Conservation (phyloP, 768 basidiomycete genomes). For the Boletus vinaceobasis region DNA sequence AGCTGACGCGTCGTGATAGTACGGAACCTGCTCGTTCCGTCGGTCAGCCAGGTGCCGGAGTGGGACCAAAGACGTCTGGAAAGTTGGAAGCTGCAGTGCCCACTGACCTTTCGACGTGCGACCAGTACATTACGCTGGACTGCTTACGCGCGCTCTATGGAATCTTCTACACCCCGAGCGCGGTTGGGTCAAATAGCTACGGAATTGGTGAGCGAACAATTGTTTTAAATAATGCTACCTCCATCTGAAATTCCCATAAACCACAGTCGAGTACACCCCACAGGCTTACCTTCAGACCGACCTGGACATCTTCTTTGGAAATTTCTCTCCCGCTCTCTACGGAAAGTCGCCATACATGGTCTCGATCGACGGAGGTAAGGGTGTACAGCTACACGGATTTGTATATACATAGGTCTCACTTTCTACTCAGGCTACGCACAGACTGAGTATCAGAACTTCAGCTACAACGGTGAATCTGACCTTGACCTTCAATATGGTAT, state of each 20-base stretch:
- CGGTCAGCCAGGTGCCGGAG: constrained; percentile 15
- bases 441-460: constrained; percentile 22
- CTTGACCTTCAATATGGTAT: constrained; percentile 34
- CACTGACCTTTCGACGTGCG: not conserved
- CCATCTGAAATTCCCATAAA: not conserved
- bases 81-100: constrained; percentile 1
- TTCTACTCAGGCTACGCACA: constrained; percentile 25
- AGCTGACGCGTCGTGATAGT: constrained; percentile 15
- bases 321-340: constrained; percentile 22
- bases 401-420: not conserved
- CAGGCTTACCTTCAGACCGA: constrained; percentile 30
- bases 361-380: constrained; percentile 33
- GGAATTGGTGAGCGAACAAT: constrained; percentile 23
- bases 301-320: constrained; percentile 29
- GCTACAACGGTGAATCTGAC: constrained; percentile 31
- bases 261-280: constrained; percentile 33
- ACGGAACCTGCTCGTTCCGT: constrained; percentile 12
- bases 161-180: no score
- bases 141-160: no score
- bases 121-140: no score
- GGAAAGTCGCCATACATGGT: constrained; percentile 25
- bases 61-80: constrained; percentile 26
- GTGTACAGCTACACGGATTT: no score
- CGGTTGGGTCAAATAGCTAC: constrained; percentile 18
- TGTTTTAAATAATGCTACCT: not conserved